phyloP scores from a whole-genome alignment of 1,284 basidiomycete genomes.

The Inonotus hispidus region DNA sequence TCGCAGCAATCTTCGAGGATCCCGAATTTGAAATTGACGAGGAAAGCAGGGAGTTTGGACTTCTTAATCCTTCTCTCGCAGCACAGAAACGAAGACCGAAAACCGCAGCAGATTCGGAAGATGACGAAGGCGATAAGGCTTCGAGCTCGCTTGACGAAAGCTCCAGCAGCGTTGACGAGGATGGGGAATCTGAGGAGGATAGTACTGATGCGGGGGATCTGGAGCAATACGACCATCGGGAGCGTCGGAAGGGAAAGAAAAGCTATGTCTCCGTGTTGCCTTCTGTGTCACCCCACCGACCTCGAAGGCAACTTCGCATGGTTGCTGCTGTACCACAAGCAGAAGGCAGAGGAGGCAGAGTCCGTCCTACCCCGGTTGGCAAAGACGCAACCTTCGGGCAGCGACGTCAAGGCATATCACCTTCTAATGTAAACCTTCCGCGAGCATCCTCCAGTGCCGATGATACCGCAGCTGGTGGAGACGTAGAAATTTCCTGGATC shows the following conservation, averaged over 20 bases:
- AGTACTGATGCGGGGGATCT: conserved; percentile 52
- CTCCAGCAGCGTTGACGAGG: conserved; percentile 4
- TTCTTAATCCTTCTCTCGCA: conserved; percentile 85
- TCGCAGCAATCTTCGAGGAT: conserved; percentile 88
- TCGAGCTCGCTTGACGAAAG: conserved; percentile 64
- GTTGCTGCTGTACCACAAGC: conserved; percentile 33
- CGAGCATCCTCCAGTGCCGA: conserved; percentile 23
- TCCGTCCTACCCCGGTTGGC: not conserved
- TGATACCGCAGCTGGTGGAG: conserved; percentile 43
- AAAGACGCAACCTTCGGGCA: conserved; percentile 61
- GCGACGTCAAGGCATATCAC: conserved; percentile 37
- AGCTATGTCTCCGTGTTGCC: conserved; percentile 49
- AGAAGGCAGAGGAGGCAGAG: conserved; percentile 1
- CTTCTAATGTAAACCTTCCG: conserved; percentile 21
- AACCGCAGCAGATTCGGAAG: conserved; percentile 87
- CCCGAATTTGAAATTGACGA: conserved; percentile 95
- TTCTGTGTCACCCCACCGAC: conserved; percentile 42
- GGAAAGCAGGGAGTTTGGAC: conserved; percentile 77
- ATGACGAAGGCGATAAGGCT: conserved; percentile 79
- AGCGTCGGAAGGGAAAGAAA: conserved; percentile 7
- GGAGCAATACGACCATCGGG: conserved; percentile 27
- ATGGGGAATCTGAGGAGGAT: conserved; percentile 33
- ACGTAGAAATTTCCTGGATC: conserved; percentile 64
- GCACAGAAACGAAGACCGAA: conserved; percentile 48
- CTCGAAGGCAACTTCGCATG: conserved; percentile 35